These are phyloP conservation scores for Trypanosoma rangeli DNA, from an alignment of 208 protist species.

Conservation along the genomic window DNA sequence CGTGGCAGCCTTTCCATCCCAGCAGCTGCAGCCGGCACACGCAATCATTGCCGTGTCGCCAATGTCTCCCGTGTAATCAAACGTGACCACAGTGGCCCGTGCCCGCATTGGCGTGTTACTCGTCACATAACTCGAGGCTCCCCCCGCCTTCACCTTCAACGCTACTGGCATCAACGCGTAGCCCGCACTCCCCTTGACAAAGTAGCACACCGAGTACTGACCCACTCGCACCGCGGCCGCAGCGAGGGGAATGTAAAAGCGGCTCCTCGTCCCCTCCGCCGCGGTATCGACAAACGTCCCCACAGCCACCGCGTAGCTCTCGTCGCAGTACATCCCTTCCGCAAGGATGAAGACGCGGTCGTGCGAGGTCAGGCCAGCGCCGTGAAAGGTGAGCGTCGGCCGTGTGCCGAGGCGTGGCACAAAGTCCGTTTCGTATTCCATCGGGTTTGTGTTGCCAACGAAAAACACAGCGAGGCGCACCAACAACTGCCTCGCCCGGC, in stretches of 20 bases:
- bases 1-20: constrained; percentile 35
- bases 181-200: constrained; percentile 38
- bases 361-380: constrained; percentile 40
- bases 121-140: constrained; percentile 46
- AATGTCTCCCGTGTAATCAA: constrained; percentile 34
- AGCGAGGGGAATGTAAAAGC: constrained; percentile 52
- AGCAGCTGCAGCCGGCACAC: constrained; percentile 75
- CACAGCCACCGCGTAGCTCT: constrained; percentile 41
- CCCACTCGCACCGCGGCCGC: constrained; percentile 22
- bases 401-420: constrained; percentile 76
- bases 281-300: constrained; percentile 38
- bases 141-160: constrained; percentile 57
- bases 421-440: constrained; percentile 67
- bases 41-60: constrained; percentile 66
- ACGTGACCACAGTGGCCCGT: constrained; percentile 62
- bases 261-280: constrained; percentile 25
- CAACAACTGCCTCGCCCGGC: constrained; percentile 51
- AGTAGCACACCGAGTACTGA: constrained; percentile 81
- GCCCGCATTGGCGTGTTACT: constrained; percentile 87
- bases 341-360: constrained; percentile 71
- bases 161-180: constrained; percentile 52
- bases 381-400: constrained; percentile 71
- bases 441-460: constrained; percentile 68
- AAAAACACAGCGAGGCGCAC: constrained; percentile 50
- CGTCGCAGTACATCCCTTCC: constrained; percentile 43